A percentile compares a stretch with the other conserved stretches of the same genome.
phyloP scores from a whole-genome alignment of 2,329 filamentous ascomycete species.

The Biscogniauxia marginata region DNA sequence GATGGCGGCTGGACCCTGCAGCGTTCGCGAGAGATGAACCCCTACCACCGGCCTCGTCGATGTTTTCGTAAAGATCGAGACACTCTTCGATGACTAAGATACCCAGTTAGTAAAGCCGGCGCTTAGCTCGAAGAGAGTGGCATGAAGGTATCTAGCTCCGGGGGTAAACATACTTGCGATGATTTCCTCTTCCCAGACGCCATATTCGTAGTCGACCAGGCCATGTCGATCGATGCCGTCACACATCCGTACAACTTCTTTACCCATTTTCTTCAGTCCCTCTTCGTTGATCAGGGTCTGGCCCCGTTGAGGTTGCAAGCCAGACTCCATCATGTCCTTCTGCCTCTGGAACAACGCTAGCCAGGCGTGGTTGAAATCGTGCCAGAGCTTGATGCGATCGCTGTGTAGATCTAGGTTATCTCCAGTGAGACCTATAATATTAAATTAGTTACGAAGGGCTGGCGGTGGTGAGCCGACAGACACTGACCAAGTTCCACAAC shows the following conservation, averaged over 20 bases:
- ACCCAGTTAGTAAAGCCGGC: conserved; percentile 9
- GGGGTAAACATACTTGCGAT: conserved; percentile 64
- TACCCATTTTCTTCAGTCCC: conserved; percentile 74
- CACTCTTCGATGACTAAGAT: conserved; percentile 36
- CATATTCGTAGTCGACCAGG: conserved; percentile 96
- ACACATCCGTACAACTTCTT: conserved; percentile 77
- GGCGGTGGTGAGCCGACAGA: conserved; percentile 4
- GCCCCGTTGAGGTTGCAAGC: conserved; percentile 54
- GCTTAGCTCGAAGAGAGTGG: background rate
- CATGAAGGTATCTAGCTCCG: background rate
- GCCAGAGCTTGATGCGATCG: conserved; percentile 83
- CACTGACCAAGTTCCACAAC: conserved; percentile 55
- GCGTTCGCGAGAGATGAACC: conserved; percentile 23
- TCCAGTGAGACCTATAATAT: conserved; percentile 68
- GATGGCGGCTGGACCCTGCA: conserved; percentile 21
- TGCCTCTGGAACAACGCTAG: conserved; percentile 79
- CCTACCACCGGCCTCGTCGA: conserved; percentile 35
- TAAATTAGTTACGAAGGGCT: conserved; percentile 20
- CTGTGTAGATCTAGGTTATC: conserved; percentile 76
- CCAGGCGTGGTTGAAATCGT: conserved; percentile 94
- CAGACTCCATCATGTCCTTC: conserved; percentile 67
- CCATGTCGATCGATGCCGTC: conserved; percentile 87
- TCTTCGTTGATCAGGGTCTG: conserved; percentile 67
- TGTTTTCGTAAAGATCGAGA: conserved; percentile 45
- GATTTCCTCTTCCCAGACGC: conserved; percentile 93